These are phyloP conservation scores for Tympanopsis confertula DNA, from an alignment of 2,329 filamentous ascomycete species.

Conservation along the genomic window DNA sequence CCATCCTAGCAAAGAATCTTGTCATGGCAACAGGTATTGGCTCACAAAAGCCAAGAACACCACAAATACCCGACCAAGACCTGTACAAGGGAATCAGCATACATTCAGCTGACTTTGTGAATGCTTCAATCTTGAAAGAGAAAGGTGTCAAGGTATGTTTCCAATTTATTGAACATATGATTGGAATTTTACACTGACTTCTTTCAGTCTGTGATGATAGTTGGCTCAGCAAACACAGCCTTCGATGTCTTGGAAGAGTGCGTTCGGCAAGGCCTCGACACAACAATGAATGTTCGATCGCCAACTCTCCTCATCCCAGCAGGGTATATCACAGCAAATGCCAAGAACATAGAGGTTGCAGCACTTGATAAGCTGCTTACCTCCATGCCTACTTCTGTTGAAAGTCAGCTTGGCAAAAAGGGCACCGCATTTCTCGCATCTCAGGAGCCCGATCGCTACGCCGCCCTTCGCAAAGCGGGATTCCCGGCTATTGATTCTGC, in stretches of 20 bases:
- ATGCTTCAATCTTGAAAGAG: not conserved
- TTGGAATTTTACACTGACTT: not conserved
- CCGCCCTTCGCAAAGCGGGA: not conserved
- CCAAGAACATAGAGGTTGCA: not conserved
- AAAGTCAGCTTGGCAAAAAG: conserved; percentile 2
- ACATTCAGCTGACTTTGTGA: not conserved
- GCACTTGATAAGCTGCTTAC: not conserved
- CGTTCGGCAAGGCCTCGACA: not conserved
- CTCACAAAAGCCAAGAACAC: not conserved
- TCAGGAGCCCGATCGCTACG: not conserved
- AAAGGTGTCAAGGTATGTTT: not conserved
- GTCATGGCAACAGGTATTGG: not conserved
- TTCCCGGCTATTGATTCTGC: conserved; percentile 6
- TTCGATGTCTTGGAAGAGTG: conserved; percentile 8
- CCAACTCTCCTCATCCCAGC: not conserved
- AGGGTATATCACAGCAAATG: not conserved
- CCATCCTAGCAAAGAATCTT: not conserved
- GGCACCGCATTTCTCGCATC: not conserved
- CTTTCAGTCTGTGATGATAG: not conserved
- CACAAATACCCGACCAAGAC: not conserved
- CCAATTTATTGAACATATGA: conserved; percentile 3
- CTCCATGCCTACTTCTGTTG: not conserved
- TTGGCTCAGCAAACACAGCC: conserved; percentile 8
- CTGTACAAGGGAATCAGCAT: not conserved
- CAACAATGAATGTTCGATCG: conserved; percentile 4